A percentile compares a stretch with the other conserved stretches of the same genome.
phyloP scores from a whole-genome alignment of 345 rosid genomes.

The Rhizophora mangle region DNA sequence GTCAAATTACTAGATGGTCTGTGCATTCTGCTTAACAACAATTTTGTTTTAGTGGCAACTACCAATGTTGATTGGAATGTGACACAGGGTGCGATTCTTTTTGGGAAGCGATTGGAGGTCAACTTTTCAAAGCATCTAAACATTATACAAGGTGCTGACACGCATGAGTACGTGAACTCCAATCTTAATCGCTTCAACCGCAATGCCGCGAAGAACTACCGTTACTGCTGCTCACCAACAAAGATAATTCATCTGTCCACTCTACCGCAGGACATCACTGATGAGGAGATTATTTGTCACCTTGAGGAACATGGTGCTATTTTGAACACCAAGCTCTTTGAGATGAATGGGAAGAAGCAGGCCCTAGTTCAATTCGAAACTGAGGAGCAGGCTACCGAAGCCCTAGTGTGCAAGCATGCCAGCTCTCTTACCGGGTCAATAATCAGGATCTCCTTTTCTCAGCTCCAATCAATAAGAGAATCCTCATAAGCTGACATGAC shows the following conservation, averaged over 20 bases:
- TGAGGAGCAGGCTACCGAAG: conserved; percentile 92
- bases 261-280: conserved; percentile 79
- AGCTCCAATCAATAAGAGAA: conserved; percentile 62
- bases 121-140: conserved; percentile 88
- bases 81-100: conserved; percentile 78
- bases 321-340: conserved; percentile 71
- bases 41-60: not conserved
- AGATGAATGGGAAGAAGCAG: conserved; percentile 95
- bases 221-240: conserved; percentile 97
- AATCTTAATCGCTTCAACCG: conserved; percentile 96
- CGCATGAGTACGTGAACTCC: conserved; percentile 72
- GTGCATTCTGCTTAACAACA: no score
- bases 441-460: conserved; percentile 95
- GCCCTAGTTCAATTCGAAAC: conserved; percentile 74
- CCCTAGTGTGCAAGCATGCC: conserved; percentile 91
- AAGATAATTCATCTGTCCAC: conserved; percentile 96
- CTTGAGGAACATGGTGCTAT: conserved; percentile 77
- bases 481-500: conserved; percentile 3
- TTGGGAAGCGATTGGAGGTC: conserved; percentile 90
- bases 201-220: conserved; percentile 91
- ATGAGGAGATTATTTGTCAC: conserved; percentile 72
- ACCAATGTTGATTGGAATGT: not conserved
- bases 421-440: conserved; percentile 70
- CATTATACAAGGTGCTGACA: conserved; percentile 87
- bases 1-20: no score